Base-by-base conservation (phyloP, 805 yeast species). In the Kurtzmaniella cleridarum region DNA sequence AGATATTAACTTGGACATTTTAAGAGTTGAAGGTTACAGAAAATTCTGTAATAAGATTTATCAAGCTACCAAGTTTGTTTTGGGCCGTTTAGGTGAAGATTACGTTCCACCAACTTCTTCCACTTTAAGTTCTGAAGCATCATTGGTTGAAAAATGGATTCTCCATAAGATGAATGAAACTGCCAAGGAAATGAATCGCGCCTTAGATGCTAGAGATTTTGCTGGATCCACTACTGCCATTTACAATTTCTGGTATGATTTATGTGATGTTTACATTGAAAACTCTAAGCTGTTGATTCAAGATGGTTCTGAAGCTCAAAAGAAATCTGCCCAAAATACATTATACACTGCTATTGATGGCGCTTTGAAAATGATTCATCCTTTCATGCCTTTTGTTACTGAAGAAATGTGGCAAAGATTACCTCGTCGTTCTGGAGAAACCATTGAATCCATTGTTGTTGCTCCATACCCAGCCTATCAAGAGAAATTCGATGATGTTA, bases 331-430 rank as follows among this genome's bases (percentile, higher is more conserved):
- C 13, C 85, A 83, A 69, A 95, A 91, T 62, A 93, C 98, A 17
- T 74, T 93, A 50, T 93, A 89, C 78, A 86, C 93, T 27, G 78
- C 95, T 69, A 74, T 91, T 51, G 98, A 93, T 56, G 85, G 84
- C 49, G 96, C 96, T 9, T 76, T 91, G 69, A 82, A 76, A 60
- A 60, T 93, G 69, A 93, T 91, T 51, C 98, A 91, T 60, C 98
- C 98, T 61, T 93, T 88, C 73, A 93, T 93, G 98, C 98, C 98
- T 30, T 93, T 79, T 60, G 72, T 93, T 50, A 83, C 98, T 35
- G 98, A 93, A 67, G 98, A 93, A 73, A 79, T 93, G 86, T 93
- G 97, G 97, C 98, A 93, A 72, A 86, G 98, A 67, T 71, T 93
- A 56, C 98, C 98, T 53, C 83, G 84, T 56, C 81, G 96, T 59